Base-by-base conservation (phyloP, 2,329 filamentous ascomycete genomes). In the Scytalidium lignicola region DNA sequence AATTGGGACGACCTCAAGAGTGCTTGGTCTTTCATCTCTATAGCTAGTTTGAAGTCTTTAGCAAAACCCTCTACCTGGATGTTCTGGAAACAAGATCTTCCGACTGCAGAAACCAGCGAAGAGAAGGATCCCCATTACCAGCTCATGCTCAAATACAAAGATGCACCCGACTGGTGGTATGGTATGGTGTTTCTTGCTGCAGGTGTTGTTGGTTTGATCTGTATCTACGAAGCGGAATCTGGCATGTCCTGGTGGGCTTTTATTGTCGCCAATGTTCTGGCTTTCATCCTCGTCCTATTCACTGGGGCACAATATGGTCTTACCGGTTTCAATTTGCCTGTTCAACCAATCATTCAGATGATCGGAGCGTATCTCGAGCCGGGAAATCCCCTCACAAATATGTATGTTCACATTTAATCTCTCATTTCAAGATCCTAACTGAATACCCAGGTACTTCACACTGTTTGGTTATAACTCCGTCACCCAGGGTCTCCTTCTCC, bases 371-470 rank as follows among this genome's bases (percentile, higher is more conserved):
- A 75, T 58, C 70, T 67, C 61, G 48, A 66, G 62, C 56, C 55
- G 8, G 85, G 85, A 22, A 76, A 76, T 3, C 85, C 85, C 3
- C 72, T 88, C 53, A 82, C 83, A 43, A 85, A 87, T 76, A 89
- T 88, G 83, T 37, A 37, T 7, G 32, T 37, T 37, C 5, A n/a
- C 15, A 8, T 76, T 86, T 71, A 69, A 71, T 10, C 41, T 68
- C 68, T 1, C 68, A 71, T 49, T 71, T 69, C 53, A 60, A 55
- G 29, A 49, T 66, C 26, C 69, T 71, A 65, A 57, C 65, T 17
- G 55, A 17, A 10, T 72, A 26, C 23, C 71, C 56, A 59, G 62
- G 65, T 78, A 88, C 71, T 88, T 88, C 71, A 88, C 87, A 65
- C 85, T 82, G 53, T 88, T 84, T 58, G 82, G 82, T 46, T 74